Evolutionary conservation across 495 filamentous ascomycete species (phyloP), one percentile per base, ranked within the genome.

Genomic region (Symbiotaphrina buchneri): DNA sequence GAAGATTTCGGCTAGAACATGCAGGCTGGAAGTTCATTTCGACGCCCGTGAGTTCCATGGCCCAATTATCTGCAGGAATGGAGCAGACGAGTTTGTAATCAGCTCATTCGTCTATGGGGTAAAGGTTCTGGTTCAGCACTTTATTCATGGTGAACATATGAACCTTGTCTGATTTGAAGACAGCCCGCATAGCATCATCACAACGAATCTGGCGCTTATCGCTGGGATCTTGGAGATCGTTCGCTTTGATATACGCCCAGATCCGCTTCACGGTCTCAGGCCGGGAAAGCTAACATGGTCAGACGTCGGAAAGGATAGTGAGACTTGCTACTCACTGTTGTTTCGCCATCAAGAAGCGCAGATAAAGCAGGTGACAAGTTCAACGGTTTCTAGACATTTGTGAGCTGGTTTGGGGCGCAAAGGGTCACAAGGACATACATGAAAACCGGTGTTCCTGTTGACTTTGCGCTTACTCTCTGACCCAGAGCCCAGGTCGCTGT

Each of bases 121-220:
- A 79, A 36, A 79, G 47, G 38, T 78, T 71, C 44, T 69, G 59
- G 33, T 63, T 66, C 8, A 80, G 59, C 14, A 79, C 65, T 49
- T 78, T 79, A 54, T 87, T 94, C 83, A 94, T 92, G 25, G 80
- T 83, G 45, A 97, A 95, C 90, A 97, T 97, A 43, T 94, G 80
- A 21, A 97, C 73, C 40, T 68, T 76, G 37, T 83, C 75, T 41
- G 73, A 65, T 47, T 85, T 85, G 58, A 97, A 95, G 2, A 97
- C 76, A 1, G 72, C 70, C 21, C 77, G 68, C 71, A 97, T 69
- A 28, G 66, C 63, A 22, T 92, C 81, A 52, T 97, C 90, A 48
- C 87, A 97, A 31, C 65, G 54, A 32, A 97, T 95, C 42, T 91
- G 80, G 8, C 87, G 77, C 44, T 78, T 74, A 51, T 97, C 90